These are phyloP conservation scores for Clavaria fumosa DNA, from an alignment of 768 basidiomycete genomes.

Conservation along the genomic window DNA sequence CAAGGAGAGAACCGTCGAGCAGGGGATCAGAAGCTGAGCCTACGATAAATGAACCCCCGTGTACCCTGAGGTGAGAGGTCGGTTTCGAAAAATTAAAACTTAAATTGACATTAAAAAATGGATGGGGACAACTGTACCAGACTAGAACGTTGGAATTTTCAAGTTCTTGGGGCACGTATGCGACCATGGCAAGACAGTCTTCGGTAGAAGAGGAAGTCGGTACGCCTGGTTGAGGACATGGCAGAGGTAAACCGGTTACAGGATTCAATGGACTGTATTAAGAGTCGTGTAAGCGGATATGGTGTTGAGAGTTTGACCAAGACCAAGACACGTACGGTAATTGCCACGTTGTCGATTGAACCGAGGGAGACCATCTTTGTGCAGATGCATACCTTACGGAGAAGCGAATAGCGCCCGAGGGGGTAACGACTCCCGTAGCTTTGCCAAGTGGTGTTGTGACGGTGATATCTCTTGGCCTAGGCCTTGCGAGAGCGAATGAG, in stretches of 20 bases:
- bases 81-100: too few relatives aligned
- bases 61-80: constrained; percentile 54
- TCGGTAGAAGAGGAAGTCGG: constrained; percentile 41
- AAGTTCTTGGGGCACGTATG: constrained; percentile 45
- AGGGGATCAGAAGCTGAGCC: constrained; percentile 61
- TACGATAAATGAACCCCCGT: constrained; percentile 66
- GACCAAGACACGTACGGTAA: constrained; percentile 42
- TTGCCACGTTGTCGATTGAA: constrained; percentile 37
- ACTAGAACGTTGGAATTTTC: constrained; percentile 39
- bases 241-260: constrained; percentile 40
- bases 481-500: background rate
- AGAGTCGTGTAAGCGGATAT: too few relatives aligned
- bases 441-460: constrained; percentile 36
- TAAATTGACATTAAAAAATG: too few relatives aligned
- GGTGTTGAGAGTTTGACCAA: too few relatives aligned
- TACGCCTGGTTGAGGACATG: constrained; percentile 52
- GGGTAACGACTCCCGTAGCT: constrained; percentile 36
- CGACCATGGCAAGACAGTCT: constrained; percentile 69
- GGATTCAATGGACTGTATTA: too few relatives aligned
- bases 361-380: constrained; percentile 42
- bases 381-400: constrained; percentile 54
- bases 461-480: constrained; percentile 12
- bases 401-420: constrained; percentile 38
- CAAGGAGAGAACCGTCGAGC: constrained; percentile 65
- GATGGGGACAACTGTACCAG: constrained; percentile 11